These are phyloP conservation scores for Tetrapisispora arboricola DNA, from an alignment of 805 yeast species.

Conservation along the genomic window DNA sequence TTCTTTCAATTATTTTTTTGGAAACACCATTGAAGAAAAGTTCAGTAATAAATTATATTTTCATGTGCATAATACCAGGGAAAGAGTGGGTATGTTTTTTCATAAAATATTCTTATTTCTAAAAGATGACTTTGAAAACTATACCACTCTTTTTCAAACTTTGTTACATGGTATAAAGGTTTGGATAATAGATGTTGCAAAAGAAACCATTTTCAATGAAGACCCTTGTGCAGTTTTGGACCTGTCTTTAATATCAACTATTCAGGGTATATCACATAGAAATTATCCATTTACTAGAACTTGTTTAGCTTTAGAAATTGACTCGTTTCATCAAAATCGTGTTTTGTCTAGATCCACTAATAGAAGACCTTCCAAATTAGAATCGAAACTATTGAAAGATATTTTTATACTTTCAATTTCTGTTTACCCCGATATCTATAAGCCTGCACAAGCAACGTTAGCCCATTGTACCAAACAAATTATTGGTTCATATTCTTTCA, in stretches of 20 bases:
- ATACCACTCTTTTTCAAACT: conserved; percentile 51
- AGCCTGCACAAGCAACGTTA: conserved; percentile 58
- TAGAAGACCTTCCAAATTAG: conserved; percentile 58
- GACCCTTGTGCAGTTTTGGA: conserved; percentile 46
- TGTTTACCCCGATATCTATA: conserved; percentile 56
- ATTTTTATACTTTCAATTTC: conserved; percentile 57
- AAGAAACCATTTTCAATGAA: conserved; percentile 50
- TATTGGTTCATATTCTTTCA: conserved; percentile 50
- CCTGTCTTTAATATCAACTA: conserved; percentile 44
- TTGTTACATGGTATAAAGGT: conserved; percentile 54
- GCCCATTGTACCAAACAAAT: conserved; percentile 61
- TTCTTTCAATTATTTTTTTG: conserved; percentile 56
- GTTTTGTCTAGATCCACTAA: conserved; percentile 62
- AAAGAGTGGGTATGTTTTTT: conserved; percentile 49
- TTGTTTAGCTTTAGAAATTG: conserved; percentile 63
- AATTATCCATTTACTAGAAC: conserved; percentile 69
- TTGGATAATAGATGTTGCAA: conserved; percentile 76
- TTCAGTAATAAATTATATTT: conserved; percentile 34
- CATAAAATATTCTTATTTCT: conserved; percentile 47
- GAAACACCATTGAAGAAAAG: conserved; percentile 40
- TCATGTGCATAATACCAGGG: conserved; percentile 51
- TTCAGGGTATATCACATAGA: conserved; percentile 54
- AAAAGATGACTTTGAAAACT: conserved; percentile 43
- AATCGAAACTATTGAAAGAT: conserved; percentile 52
- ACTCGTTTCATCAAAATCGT: conserved; percentile 65